These are phyloP conservation scores for Mycena indigotica DNA, from an alignment of 768 basidiomycete species.

Conservation along the genomic window DNA sequence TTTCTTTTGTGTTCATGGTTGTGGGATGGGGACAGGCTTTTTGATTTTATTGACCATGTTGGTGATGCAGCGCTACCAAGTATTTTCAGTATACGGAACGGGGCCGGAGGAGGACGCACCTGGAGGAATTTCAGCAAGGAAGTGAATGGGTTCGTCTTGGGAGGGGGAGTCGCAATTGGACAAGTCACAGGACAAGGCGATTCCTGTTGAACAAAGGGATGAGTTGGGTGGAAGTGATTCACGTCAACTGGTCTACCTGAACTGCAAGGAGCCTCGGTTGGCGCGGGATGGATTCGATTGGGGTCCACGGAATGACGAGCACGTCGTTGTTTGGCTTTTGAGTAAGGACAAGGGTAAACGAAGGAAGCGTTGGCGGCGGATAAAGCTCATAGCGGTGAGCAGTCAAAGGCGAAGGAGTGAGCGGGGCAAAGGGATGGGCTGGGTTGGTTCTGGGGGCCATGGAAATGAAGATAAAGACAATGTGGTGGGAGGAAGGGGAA, in stretches of 20 bases:
- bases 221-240: not conserved
- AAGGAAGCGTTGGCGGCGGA: not conserved
- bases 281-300: not conserved
- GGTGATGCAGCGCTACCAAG: not conserved
- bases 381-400: not conserved
- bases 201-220: not conserved
- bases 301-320: not conserved
- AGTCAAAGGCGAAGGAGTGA: not conserved
- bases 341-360: not conserved
- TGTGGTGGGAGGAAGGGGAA: not conserved
- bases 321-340: not conserved
- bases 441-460: not conserved
- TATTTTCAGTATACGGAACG: not conserved
- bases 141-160: no score
- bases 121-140: not conserved
- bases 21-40: constrained; percentile 2
- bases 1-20: no score
- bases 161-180: not conserved
- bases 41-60: not conserved
- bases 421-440: not conserved
- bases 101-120: not conserved
- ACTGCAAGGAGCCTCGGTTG: not conserved
- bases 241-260: not conserved
- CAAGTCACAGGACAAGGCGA: not conserved
- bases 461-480: not conserved